A percentile compares a stretch with the other conserved stretches of the same genome.
Conservation (phyloP, 1,284 basidiomycete genomes). For the Boletellus sp. region DNA sequence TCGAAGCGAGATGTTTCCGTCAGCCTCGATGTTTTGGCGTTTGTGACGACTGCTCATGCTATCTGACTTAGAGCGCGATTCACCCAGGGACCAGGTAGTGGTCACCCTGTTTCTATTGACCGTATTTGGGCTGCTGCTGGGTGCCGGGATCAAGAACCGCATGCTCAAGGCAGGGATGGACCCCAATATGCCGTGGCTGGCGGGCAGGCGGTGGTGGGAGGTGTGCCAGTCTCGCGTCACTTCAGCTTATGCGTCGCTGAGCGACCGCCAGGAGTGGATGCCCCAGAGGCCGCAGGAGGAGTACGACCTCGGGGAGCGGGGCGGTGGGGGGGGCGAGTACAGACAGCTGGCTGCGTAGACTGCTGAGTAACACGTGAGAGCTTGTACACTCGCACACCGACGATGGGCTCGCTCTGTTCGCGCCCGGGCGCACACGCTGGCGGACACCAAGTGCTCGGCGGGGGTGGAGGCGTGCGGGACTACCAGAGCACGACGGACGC, state of each 20-base stretch:
- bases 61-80: constrained; percentile 65
- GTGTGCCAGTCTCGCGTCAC: constrained; percentile 40
- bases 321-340: constrained; percentile 41
- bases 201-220: constrained; percentile 74
- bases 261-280: constrained; percentile 49
- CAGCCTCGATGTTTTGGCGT: constrained; percentile 40
- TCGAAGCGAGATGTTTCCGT: constrained; percentile 95
- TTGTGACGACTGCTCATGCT: constrained; percentile 26
- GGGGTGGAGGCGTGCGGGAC: constrained; percentile 20
- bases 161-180: constrained; percentile 75
- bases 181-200: constrained; percentile 54
- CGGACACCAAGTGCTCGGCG: constrained; percentile 51
- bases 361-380: constrained; percentile 19
- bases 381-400: not conserved
- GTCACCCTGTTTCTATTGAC: constrained; percentile 87
- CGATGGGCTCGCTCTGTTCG: constrained; percentile 69
- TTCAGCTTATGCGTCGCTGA: constrained; percentile 24
- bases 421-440: constrained; percentile 51
- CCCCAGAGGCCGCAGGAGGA: constrained; percentile 53
- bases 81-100: constrained; percentile 85
- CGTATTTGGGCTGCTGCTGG: constrained; percentile 78
- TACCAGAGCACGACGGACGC: constrained; percentile 39
- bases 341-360: constrained; percentile 32
- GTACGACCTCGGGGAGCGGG: constrained; percentile 43
- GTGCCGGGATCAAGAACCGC: constrained; percentile 77